phyloP scores from a whole-genome alignment of 2,329 filamentous ascomycete species.

The Aaosphaeria arxii region DNA sequence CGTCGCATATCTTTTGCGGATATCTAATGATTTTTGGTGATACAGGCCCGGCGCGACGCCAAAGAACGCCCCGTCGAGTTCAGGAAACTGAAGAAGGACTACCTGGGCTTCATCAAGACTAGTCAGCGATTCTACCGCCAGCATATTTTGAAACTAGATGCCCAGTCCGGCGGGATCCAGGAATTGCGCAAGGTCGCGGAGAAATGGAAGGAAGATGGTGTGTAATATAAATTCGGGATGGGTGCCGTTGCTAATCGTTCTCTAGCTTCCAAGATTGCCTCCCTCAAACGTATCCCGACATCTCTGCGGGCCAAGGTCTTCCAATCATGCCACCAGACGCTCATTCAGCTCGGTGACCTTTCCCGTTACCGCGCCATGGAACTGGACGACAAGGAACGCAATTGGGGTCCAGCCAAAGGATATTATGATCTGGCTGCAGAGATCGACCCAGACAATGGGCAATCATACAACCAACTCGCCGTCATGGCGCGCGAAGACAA shows the following conservation, averaged over 20 bases:
- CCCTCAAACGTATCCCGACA: constrained; percentile 37
- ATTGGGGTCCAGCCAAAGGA: constrained; percentile 75
- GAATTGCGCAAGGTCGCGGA: constrained; percentile 58
- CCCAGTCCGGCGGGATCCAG: constrained; percentile 54
- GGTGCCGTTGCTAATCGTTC: background rate
- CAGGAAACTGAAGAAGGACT: constrained; percentile 78
- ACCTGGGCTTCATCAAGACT: constrained; percentile 79
- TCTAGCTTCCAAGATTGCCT: constrained; percentile 23
- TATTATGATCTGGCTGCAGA: constrained; percentile 83
- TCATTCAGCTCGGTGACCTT: constrained; percentile 86
- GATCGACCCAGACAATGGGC: constrained; percentile 74
- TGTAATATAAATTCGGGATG: constrained; percentile 1
- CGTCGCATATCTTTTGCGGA: background rate
- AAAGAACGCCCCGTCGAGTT: constrained; percentile 59
- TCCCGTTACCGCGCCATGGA: constrained; percentile 79
- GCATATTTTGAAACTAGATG: constrained; percentile 74
- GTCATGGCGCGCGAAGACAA: constrained; percentile 76
- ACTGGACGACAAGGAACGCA: constrained; percentile 62
- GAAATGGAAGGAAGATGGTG: constrained; percentile 38
- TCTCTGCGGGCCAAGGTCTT: constrained; percentile 61
- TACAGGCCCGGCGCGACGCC: constrained; percentile 47
- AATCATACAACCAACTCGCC: constrained; percentile 85
- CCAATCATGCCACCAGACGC: constrained; percentile 73
- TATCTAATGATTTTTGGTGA: too few relatives aligned
- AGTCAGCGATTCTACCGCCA: constrained; percentile 86